Percentiles rank a stretch among this genome's conserved stretches.
Evolutionary conservation across 169 alveolate genomes (phyloP).

Genomic region (Cryptosporidium viatorum): DNA sequence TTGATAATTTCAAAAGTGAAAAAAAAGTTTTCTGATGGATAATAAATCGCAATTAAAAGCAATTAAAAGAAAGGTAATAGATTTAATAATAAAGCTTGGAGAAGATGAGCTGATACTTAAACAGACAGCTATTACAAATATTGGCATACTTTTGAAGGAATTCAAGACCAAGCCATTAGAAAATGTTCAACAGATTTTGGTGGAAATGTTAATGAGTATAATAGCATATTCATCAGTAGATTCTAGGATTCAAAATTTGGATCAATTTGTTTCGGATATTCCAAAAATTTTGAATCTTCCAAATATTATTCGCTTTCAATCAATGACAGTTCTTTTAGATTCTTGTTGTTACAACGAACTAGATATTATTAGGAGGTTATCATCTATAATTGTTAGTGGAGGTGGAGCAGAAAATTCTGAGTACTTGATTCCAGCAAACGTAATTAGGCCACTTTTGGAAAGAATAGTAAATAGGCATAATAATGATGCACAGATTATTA

Average conservation of each 20-base stretch:
- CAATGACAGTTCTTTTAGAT: constrained; percentile 56
- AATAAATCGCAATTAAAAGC: constrained; percentile 1
- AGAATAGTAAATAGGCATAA: neutral
- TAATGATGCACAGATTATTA: neutral
- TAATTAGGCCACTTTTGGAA: constrained; percentile 33
- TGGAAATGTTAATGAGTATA: constrained; percentile 39
- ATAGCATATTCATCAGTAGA: constrained; percentile 35
- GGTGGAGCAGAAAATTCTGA: neutral
- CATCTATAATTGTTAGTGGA: neutral
- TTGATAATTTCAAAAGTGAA: neutral
- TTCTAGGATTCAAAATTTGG: neutral
- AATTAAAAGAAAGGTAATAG: constrained; percentile 16
- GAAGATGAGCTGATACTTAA: constrained; percentile 38
- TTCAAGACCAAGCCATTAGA: constrained; percentile 32
- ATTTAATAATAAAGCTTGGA: constrained; percentile 14
- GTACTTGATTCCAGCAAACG: constrained; percentile 15
- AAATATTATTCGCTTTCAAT: constrained; percentile 71
- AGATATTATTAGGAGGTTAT: constrained; percentile 47
- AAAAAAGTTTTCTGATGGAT: constrained; percentile 11
- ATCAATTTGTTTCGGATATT: constrained; percentile 22
- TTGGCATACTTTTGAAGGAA: constrained; percentile 32
- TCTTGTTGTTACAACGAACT: constrained; percentile 41
- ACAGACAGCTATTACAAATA: constrained; percentile 35
- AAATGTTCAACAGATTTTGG: constrained; percentile 26
- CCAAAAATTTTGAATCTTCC: constrained; percentile 63